A percentile compares a stretch with the other conserved stretches of the same genome.
phyloP scores from a whole-genome alignment of 257 asterid species.

The Ilex aquifolium region DNA sequence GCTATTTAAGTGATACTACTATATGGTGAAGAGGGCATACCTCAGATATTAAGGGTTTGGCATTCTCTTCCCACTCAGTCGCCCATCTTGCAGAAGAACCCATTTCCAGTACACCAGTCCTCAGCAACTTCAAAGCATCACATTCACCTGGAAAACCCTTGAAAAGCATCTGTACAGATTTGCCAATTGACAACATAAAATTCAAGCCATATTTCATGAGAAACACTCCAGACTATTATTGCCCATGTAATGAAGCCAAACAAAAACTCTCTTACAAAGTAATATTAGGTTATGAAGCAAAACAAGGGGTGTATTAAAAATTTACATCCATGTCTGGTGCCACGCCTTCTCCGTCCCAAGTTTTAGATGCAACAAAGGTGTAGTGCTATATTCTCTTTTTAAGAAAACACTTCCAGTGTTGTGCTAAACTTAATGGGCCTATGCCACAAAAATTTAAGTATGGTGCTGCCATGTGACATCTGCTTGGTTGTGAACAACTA shows the following conservation, averaged over 20 bases:
- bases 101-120: slow-evolving; percentile 55
- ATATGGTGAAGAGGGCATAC: slow-evolving; percentile 19
- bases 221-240: neutral
- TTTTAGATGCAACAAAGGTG: neutral
- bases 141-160: slow-evolving; percentile 79
- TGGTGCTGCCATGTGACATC: no score
- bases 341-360: neutral
- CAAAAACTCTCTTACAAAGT: neutral
- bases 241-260: neutral
- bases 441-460: no score
- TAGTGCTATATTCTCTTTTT: no score
- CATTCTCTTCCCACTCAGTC: slow-evolving; percentile 78
- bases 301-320: neutral
- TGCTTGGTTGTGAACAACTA: no score
- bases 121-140: slow-evolving; percentile 53
- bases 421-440: no score
- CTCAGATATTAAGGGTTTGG: slow-evolving; percentile 67
- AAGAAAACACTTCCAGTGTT: neutral
- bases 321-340: neutral
- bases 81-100: slow-evolving; percentile 72
- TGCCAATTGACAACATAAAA: neutral
- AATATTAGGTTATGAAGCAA: neutral
- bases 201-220: neutral
- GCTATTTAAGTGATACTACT: neutral
- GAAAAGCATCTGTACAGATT: slow-evolving; percentile 56